A percentile compares a stretch with the other conserved stretches of the same genome.
Evolutionary conservation across 768 basidiomycete species (phyloP).

Genomic region (Favolaschia claudopus): DNA sequence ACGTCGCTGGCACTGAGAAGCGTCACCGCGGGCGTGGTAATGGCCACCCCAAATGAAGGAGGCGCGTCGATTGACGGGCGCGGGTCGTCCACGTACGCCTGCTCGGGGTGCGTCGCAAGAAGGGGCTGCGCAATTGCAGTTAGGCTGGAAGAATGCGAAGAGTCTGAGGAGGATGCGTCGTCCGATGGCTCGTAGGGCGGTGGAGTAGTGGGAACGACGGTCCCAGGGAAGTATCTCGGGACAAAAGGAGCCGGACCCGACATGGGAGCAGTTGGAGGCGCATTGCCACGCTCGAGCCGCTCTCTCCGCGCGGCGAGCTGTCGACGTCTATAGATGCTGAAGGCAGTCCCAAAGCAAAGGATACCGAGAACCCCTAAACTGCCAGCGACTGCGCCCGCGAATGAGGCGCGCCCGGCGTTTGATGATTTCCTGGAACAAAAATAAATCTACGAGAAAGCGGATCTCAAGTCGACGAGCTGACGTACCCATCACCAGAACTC

Average conservation of each 20-base stretch:
- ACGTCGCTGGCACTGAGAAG: too few relatives aligned
- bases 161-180: conserved; percentile 26
- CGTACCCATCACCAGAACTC: background rate
- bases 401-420: conserved; percentile 44
- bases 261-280: conserved; percentile 34
- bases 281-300: conserved; percentile 37
- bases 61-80: conserved; percentile 1
- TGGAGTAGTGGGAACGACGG: conserved; percentile 48
- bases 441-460: background rate
- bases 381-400: conserved; percentile 62
- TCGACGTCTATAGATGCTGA: conserved; percentile 60
- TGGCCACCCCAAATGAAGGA: background rate
- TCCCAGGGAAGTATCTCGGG: conserved; percentile 66
- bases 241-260: conserved; percentile 57
- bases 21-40: background rate
- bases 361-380: conserved; percentile 58
- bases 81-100: conserved; percentile 7
- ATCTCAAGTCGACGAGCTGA: background rate
- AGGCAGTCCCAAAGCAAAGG: conserved; percentile 54
- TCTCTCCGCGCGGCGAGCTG: conserved; percentile 49
- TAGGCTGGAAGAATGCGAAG: background rate
- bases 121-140: background rate
- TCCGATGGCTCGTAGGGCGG: conserved; percentile 45
- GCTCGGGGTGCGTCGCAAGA: too few relatives aligned
- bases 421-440: background rate